These are phyloP conservation scores for Spathaspora boniae DNA, from an alignment of 805 yeast species.

Conservation along the genomic window DNA sequence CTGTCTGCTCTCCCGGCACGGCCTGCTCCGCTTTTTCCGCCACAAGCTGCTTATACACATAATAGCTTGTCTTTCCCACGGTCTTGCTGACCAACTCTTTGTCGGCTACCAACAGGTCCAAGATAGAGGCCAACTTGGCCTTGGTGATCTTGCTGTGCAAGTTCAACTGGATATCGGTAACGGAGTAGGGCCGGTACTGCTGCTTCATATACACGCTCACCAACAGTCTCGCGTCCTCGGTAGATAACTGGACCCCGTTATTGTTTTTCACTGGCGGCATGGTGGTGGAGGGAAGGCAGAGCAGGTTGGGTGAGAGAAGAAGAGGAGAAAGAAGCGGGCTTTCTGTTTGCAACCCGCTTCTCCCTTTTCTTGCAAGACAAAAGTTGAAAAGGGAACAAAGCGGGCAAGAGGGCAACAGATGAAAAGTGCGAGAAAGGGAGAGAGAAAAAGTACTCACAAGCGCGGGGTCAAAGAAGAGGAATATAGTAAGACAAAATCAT, in stretches of 20 bases:
- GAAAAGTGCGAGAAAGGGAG: not conserved
- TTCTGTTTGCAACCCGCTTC: conserved; percentile 8
- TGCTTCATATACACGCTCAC: conserved; percentile 36
- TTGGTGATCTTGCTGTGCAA: conserved; percentile 40
- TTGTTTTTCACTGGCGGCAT: conserved; percentile 6
- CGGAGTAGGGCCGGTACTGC: conserved; percentile 48
- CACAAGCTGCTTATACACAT: conserved; percentile 36
- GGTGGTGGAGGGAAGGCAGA: not conserved
- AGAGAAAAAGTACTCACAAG: too few relatives aligned
- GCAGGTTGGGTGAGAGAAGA: too few relatives aligned
- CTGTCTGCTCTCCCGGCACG: too few relatives aligned
- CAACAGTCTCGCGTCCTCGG: conserved; percentile 24
- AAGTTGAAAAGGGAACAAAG: not conserved
- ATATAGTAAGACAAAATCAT: not conserved
- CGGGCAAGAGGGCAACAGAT: not conserved
- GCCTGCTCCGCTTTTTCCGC: conserved; percentile 2
- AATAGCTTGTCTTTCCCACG: conserved; percentile 44
- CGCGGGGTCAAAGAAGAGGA: too few relatives aligned
- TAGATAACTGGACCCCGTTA: conserved; percentile 2
- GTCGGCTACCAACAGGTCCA: conserved; percentile 32
- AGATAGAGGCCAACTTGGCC: conserved; percentile 26
- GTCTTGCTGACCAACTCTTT: conserved; percentile 33
- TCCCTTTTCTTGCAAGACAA: not conserved
- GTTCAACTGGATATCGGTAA: conserved; percentile 44
- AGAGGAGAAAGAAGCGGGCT: not conserved